Evolutionary conservation across 208 protist genomes (phyloP).

Genomic region (Leishmania gerbilli): DNA sequence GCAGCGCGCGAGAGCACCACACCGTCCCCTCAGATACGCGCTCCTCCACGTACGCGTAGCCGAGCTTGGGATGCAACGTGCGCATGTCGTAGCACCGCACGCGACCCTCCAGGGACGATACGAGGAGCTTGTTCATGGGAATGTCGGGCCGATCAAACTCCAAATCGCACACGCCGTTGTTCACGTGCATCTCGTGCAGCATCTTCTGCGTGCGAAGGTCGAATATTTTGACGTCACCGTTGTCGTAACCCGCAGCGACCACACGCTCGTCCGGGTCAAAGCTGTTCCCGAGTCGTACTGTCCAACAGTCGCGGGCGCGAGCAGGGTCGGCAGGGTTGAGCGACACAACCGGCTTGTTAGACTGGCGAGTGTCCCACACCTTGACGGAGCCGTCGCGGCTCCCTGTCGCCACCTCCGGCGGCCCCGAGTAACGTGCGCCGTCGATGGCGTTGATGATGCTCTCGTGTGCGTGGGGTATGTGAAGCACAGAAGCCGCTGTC

Average conservation of each 20-base stretch:
- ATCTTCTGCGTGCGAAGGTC: conserved; percentile 92
- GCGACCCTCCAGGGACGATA: conserved; percentile 86
- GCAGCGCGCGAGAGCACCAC: conserved; percentile 85
- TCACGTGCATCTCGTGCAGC: conserved; percentile 92
- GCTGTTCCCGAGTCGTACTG: conserved; percentile 93
- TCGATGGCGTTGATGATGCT: conserved; percentile 95
- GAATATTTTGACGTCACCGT: conserved; percentile 96
- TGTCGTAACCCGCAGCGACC: conserved; percentile 94
- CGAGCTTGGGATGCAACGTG: conserved; percentile 82
- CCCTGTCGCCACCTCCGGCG: conserved; percentile 89
- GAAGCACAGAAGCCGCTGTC: conserved; percentile 41
- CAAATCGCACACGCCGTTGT: conserved; percentile 92
- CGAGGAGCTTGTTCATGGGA: conserved; percentile 94
- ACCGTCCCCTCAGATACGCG: conserved; percentile 84
- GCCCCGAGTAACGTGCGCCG: conserved; percentile 80
- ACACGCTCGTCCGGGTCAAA: conserved; percentile 88
- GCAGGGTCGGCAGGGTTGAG: conserved; percentile 75
- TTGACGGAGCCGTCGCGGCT: conserved; percentile 91
- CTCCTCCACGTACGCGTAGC: conserved; percentile 90
- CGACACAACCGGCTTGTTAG: conserved; percentile 74
- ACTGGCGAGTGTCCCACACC: conserved; percentile 94
- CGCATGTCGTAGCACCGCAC: conserved; percentile 90
- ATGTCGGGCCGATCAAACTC: conserved; percentile 94
- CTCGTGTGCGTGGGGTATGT: conserved; percentile 83
- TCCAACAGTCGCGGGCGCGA: conserved; percentile 92